Conservation (phyloP, 805 yeast species). For the Kodamaea kaohsiungensis region DNA sequence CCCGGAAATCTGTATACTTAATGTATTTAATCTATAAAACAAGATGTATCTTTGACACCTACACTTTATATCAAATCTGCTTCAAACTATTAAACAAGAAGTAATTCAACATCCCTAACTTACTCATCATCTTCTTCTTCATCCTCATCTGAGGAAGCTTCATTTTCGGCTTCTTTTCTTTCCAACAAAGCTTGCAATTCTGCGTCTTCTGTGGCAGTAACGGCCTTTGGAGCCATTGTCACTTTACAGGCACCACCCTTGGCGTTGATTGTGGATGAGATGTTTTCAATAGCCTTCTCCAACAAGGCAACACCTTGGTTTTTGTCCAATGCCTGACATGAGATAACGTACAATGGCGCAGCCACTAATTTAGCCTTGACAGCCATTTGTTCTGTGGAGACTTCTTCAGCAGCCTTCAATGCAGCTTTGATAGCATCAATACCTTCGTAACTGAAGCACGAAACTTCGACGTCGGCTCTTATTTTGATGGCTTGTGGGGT, state of each 20-base stretch:
- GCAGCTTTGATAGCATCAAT: slow-evolving; percentile 95
- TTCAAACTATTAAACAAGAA: slow-evolving; percentile 5
- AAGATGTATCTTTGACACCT: neutral
- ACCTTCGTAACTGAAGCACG: slow-evolving; percentile 97
- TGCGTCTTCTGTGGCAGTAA: slow-evolving; percentile 97
- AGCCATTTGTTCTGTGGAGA: slow-evolving; percentile 81
- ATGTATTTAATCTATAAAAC: neutral
- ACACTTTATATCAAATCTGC: neutral
- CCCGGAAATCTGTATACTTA: neutral
- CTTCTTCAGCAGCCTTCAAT: slow-evolving; percentile 78
- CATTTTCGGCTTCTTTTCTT: slow-evolving; percentile 86
- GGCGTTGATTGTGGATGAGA: slow-evolving; percentile 65
- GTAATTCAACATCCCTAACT: neutral
- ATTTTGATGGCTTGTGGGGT: slow-evolving; percentile 98
- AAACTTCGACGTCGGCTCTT: slow-evolving; percentile 97
- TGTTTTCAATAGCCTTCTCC: slow-evolving; percentile 75
- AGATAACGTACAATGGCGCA: slow-evolving; percentile 92
- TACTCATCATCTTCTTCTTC: slow-evolving; percentile 35
- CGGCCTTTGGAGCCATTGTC: slow-evolving; percentile 98
- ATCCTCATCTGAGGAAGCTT: slow-evolving; percentile 81
- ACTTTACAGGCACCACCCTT: slow-evolving; percentile 87
- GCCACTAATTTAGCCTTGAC: slow-evolving; percentile 95
- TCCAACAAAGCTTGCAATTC: slow-evolving; percentile 95
- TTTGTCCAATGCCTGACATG: slow-evolving; percentile 91
- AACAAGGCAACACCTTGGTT: slow-evolving; percentile 80